These are phyloP conservation scores for Aspergillus mulundensis DNA, from an alignment of 495 filamentous ascomycete genomes.

Conservation along the genomic window DNA sequence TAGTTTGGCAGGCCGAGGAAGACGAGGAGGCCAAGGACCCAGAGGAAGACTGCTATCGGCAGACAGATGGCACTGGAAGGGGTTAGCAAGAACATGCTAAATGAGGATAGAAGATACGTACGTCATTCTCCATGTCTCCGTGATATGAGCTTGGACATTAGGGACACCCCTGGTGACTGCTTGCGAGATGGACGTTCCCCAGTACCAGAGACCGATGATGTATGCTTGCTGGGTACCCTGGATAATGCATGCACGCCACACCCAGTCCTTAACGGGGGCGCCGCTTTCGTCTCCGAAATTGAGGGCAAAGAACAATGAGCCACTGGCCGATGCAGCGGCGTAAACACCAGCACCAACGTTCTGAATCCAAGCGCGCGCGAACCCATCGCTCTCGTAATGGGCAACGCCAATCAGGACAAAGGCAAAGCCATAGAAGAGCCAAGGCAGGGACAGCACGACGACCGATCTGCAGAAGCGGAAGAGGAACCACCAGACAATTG, in stretches of 20 bases:
- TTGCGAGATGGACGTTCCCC: conserved; percentile 43
- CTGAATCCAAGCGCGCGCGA: conserved; percentile 46
- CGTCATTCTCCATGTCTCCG: conserved; percentile 47
- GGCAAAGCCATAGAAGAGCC: conserved; percentile 61
- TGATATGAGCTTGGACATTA: conserved; percentile 32
- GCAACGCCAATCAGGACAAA: conserved; percentile 65
- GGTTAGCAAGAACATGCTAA: conserved; percentile 11
- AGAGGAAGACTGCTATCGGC: conserved; percentile 39
- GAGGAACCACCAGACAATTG: conserved; percentile 61
- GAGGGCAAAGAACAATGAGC: conserved; percentile 48
- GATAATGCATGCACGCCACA: conserved; percentile 49
- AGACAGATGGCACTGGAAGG: conserved; percentile 35
- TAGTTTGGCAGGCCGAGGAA: conserved; percentile 47
- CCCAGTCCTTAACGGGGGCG: conserved; percentile 47
- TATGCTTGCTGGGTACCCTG: conserved; percentile 50
- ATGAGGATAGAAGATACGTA: conserved; percentile 20
- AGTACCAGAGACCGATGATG: conserved; percentile 51
- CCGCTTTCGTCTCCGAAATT: conserved; percentile 51
- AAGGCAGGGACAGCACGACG: conserved; percentile 56
- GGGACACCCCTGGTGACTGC: conserved; percentile 31
- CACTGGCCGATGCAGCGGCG: conserved; percentile 46
- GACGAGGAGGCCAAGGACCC: conserved; percentile 38
- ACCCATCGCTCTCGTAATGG: conserved; percentile 46
- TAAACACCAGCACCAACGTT: conserved; percentile 47
- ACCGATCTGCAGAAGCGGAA: conserved; percentile 60